A percentile compares a stretch with the other conserved stretches of the same genome.
Conservation (phyloP, 2,329 filamentous ascomycete species). For the Colletotrichum godetiae region DNA sequence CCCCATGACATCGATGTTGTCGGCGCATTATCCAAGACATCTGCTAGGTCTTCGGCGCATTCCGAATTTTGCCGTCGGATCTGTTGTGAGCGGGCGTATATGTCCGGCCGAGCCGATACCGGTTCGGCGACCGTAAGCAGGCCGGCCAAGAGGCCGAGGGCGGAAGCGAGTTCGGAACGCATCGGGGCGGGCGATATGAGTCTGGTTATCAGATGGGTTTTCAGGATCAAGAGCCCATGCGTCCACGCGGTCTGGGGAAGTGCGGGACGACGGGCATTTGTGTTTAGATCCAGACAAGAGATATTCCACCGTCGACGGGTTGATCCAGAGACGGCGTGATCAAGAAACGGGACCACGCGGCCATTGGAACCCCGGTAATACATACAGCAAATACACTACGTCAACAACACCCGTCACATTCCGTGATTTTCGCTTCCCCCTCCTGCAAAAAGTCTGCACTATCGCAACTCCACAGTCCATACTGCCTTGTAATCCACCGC, state of each 20-base stretch:
- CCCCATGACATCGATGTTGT: slow-evolving; percentile 19
- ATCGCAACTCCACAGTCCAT: slow-evolving; percentile 21
- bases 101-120: slow-evolving; percentile 14
- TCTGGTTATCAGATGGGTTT: background rate
- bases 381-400: background rate
- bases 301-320: background rate
- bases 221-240: background rate
- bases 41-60: slow-evolving; percentile 22
- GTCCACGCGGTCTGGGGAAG: background rate
- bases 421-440: background rate
- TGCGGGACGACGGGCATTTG: background rate
- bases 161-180: slow-evolving; percentile 15
- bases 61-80: slow-evolving; percentile 21
- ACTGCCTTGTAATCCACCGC: background rate
- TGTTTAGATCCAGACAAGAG: background rate
- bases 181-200: background rate
- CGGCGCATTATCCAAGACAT: slow-evolving; percentile 28
- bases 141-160: slow-evolving; percentile 17
- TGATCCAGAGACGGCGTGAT: background rate
- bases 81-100: slow-evolving; percentile 12
- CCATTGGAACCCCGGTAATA: background rate
- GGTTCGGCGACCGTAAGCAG: background rate
- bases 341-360: background rate
- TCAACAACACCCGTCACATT: slow-evolving; percentile 6
- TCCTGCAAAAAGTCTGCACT: slow-evolving; percentile 20